Base-by-base conservation (phyloP, 148 eudicot genomes). In the Euryodendron excelsum region DNA sequence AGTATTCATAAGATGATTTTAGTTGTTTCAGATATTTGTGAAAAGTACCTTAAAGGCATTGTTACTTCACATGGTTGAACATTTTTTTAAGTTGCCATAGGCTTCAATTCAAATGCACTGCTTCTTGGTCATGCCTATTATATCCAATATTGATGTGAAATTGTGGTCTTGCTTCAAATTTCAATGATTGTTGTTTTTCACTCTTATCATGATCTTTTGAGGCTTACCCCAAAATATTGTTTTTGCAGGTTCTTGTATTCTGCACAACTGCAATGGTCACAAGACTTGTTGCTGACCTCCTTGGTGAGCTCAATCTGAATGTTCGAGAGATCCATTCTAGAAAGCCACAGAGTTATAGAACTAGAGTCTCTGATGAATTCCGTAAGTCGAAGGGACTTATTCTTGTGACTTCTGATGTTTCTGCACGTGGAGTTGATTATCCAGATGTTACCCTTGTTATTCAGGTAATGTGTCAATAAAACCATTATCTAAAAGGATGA, bases 261-360 rank as follows among this genome's bases (percentile, higher is more conserved):
- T 96, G 99, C 85, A 96, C 98, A 75, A 96, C 99, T 72, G 99
- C 99, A 23, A 96, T 96, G 99, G 93, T 96, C 50, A 96, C 99
- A 25, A 87, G 78, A 79, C 90, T 96, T 55, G 97, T 96, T 68
- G 94, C 99, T 56, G 90, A 91, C 69, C 87, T 93, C 81, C 99
- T 96, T 75, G 91, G 90, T 66, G 91, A 90, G 82, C 94, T 96
- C 27, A 93, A 96, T 80, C 76, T 96, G 72, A 96, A 96, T 86
- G 97, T 96, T 60, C 88, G 99, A n/a, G 99, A 96, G 79, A 96
- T 96, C 67, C 99, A 96, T 87, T 96, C 99, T 36, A 86, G 98
- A 78, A 96, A 96, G 79, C 84, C 93, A 44, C 99, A 96, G 78
- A 88, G 97, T 81, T 91, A 93, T 82, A 86, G 99, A 79, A 96